Evolutionary conservation across 768 basidiomycete genomes (phyloP), one percentile per base, ranked within the genome.

Genomic region (Leccinum subtestaceum): DNA sequence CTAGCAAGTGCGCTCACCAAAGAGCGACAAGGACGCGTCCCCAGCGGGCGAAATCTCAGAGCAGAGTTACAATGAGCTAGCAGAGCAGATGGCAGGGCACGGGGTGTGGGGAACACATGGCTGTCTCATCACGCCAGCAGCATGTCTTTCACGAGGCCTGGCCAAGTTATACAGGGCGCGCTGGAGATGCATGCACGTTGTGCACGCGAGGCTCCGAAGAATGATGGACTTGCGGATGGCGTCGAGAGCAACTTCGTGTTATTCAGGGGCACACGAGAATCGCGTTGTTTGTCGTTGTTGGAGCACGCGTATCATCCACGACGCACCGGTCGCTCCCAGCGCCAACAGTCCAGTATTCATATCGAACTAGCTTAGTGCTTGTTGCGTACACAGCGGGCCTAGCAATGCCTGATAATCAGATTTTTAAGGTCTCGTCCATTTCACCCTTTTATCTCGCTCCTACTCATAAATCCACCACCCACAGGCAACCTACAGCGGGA

Each of bases 401-500:
- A 19, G 62, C 63, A 29, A 92, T 92, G 91, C 88, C 91, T 21
- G 90, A 92, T 65, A 81, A 83, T 52, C 89, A 91, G 72, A 93
- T 94, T 71, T 94, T 93, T 82, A 94, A 94, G 86, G 91, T 87
- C 63, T n/a, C 23, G 29, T 43, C 13, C 47, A 3, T 19, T 12
- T 27, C 9, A 23, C 36, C 49, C 51, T 11, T 0, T 38, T 38
- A 8, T 21, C 52, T 23, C 12, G 11, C 23, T 52, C 12, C 51
- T 38, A n/a, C 61, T 64, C 56, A 67, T 29, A 21, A 15, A 2
- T 53, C 10, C 51, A 40, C 52, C 53, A 60, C 56, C 64, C 53
- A 36, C 70, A 94, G 92, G 92, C 92, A 60, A 94, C 92, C 21
- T 94, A 94, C 73, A 94, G 93, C 75, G 93, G 92, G 47, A 93